Conservation (phyloP, 192 early-diverging fungal genomes). For the Coemansia sp. region DNA sequence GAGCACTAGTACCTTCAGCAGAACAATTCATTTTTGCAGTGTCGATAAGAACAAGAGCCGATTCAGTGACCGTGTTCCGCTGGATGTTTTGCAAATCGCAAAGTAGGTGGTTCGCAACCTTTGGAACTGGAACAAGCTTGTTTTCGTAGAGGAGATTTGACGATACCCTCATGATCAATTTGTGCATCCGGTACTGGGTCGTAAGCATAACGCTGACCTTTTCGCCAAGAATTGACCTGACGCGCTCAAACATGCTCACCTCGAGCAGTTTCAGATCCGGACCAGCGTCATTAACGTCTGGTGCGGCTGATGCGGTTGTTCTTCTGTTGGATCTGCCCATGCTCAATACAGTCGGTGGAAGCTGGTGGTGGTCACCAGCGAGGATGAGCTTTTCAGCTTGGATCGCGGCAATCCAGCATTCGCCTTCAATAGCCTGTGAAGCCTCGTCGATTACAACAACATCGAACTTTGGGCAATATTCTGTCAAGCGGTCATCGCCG, state of each 20-base stretch:
- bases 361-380: slow-evolving; percentile 78
- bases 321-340: not conserved
- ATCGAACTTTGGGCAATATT: slow-evolving; percentile 62
- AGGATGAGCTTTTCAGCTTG: slow-evolving; percentile 67
- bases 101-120: not conserved
- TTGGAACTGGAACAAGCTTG: not conserved
- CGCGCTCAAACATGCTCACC: slow-evolving; percentile 11
- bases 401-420: slow-evolving; percentile 80
- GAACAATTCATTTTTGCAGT: not conserved
- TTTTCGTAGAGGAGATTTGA: not conserved
- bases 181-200: slow-evolving; percentile 9
- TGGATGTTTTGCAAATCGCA: not conserved
- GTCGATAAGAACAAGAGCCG: slow-evolving; percentile 11
- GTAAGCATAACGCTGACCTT: slow-evolving; percentile 3
- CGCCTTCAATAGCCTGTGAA: slow-evolving; percentile 70
- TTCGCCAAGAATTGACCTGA: not conserved
- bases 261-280: not conserved
- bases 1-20: not conserved
- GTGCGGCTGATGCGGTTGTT: too few relatives aligned
- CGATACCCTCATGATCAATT: not conserved
- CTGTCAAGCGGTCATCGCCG: slow-evolving; percentile 16
- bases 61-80: not conserved
- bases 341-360: slow-evolving; percentile 71
- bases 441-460: slow-evolving; percentile 83
- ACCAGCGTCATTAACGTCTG: not conserved